phyloP scores from a whole-genome alignment of 2,329 filamentous ascomycete species.

The Neonectria hederae region DNA sequence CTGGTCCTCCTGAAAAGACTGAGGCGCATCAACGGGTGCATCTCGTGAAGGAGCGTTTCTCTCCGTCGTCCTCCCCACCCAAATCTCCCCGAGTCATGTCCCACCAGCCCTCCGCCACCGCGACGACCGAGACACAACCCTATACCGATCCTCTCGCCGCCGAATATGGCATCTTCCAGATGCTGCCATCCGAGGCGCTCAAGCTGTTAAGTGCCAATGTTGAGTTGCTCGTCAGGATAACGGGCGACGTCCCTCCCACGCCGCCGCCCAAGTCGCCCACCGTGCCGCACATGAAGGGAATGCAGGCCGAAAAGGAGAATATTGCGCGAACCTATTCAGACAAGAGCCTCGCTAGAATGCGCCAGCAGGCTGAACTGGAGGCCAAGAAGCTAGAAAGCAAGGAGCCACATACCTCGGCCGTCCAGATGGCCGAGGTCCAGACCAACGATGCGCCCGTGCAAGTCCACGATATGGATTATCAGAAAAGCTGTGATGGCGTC shows the following conservation, averaged over 20 bases:
- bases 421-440: conserved; percentile 2
- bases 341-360: conserved; percentile 59
- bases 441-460: conserved; percentile 9
- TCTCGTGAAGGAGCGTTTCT: conserved; percentile 34
- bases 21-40: conserved; percentile 38
- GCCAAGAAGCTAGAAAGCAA: conserved; percentile 36
- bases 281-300: conserved; percentile 72
- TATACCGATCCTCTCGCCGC: conserved; percentile 48
- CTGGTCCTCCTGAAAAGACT: conserved; percentile 37
- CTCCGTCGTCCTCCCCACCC: not conserved
- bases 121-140: conserved; percentile 39
- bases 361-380: conserved; percentile 51
- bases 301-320: conserved; percentile 70
- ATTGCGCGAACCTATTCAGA: conserved; percentile 68
- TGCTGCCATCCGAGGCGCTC: conserved; percentile 78
- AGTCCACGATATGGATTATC: not conserved
- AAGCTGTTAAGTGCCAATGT: conserved; percentile 79
- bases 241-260: conserved; percentile 83
- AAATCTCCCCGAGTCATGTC: conserved; percentile 34
- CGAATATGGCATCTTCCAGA: conserved; percentile 74
- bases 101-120: conserved; percentile 30
- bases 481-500: conserved; percentile 48
- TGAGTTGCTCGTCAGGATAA: conserved; percentile 75
- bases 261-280: conserved; percentile 72
- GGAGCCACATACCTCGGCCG: conserved; percentile 13